Conservation (phyloP, 345 rosid genomes). For the Populus euphratica region DNA sequence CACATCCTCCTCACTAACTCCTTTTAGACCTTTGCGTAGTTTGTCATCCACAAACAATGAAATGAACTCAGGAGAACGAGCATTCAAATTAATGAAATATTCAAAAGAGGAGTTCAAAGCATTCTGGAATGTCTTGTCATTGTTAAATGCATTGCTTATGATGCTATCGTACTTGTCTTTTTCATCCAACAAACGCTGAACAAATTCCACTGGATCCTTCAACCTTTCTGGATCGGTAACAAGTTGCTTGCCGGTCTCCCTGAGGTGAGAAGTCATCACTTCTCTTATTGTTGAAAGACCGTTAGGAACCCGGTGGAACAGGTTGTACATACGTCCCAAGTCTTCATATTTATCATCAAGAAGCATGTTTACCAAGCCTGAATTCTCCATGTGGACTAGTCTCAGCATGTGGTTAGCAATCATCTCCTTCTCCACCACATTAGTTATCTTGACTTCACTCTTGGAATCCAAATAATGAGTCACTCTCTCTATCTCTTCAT, state of each 20-base stretch:
- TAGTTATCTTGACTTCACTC: slow-evolving; percentile 88
- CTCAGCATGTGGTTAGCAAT: slow-evolving; percentile 96
- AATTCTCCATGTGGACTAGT: slow-evolving; percentile 95
- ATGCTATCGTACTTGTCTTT: slow-evolving; percentile 79
- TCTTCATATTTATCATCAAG: slow-evolving; percentile 86
- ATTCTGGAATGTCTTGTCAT: slow-evolving; percentile 93
- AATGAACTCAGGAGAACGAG: slow-evolving; percentile 94
- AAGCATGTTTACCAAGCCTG: slow-evolving; percentile 93
- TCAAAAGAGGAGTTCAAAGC: slow-evolving; percentile 92
- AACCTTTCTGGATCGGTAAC: slow-evolving; percentile 88
- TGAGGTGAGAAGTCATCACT: slow-evolving; percentile 86
- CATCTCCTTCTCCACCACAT: slow-evolving; percentile 98
- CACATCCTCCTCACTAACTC: slow-evolving; percentile 85
- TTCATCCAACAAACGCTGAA: slow-evolving; percentile 86
- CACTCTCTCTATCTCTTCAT: slow-evolving; percentile 96
- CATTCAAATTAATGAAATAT: slow-evolving; percentile 81
- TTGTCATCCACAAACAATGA: slow-evolving; percentile 95
- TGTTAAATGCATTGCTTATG: slow-evolving; percentile 65
- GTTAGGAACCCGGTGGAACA: slow-evolving; percentile 74
- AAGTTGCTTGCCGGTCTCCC: slow-evolving; percentile 89
- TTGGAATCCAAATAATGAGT: slow-evolving; percentile 79
- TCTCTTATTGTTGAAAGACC: slow-evolving; percentile 77
- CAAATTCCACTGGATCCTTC: slow-evolving; percentile 95
- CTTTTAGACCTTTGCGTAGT: slow-evolving; percentile 86
- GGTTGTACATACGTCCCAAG: slow-evolving; percentile 83